Base-by-base conservation (phyloP, 2,329 filamentous ascomycete genomes). In the Laburnicola sp. region DNA sequence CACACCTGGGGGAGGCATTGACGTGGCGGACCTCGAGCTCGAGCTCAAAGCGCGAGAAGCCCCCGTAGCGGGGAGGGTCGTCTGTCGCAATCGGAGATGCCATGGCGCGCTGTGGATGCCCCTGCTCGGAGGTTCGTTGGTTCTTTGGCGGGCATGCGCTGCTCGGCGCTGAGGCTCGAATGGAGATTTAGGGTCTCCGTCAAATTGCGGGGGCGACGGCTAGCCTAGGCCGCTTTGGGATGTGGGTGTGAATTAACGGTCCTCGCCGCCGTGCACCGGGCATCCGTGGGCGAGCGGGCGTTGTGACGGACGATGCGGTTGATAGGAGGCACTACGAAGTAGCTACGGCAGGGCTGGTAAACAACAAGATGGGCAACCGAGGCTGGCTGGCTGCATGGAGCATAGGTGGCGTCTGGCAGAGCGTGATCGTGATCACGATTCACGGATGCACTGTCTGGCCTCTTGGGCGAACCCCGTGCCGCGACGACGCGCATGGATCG, bases 31-130 rank as follows among this genome's bases (percentile, higher is more conserved):
- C 88, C 84, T 93, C 89, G 41, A 93, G 84, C 74, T 94, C 89
- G 47, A 93, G 81, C 76, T 93, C 89, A 74, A 94, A 92, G 64
- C 89, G 86, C 50, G 87, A 86, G 74, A 81, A 89, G 59, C 88
- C 88, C 54, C 85, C 88, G 67, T 88, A 88, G 50, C 80, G 79
- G 37, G 65, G 63, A 57, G 87, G 83, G 30, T 55, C 42, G 39
- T 64, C 26, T 5, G 56, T 36, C 26, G 41, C 43, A 26, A 30
- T 26, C 2, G 8, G 10, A 8, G 45, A 35, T 25, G 37, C 39
- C 45, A 54, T 54, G 43, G 34, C 21, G 48, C 36, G 47, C 26
- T 30, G 39, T 26, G 23, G 51, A 16, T 6, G 37, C 36, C 25
- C 21, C 10, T 28, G 43, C 11, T n/a, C 30, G 10, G 22, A 40